Conservation (phyloP, 306 rosid species). For the Spatholobus suberectus region DNA sequence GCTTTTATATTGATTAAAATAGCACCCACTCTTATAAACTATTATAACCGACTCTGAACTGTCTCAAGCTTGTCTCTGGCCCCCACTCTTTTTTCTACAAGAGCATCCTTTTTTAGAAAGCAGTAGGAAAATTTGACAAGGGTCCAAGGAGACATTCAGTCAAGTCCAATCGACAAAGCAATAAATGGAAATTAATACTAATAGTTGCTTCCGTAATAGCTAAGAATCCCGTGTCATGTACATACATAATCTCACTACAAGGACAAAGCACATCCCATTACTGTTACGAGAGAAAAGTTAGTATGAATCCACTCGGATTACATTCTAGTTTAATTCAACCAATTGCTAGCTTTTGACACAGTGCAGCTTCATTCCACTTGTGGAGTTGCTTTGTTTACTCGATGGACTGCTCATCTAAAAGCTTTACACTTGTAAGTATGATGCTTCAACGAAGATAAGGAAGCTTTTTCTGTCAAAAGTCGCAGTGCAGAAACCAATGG, state of each 20-base stretch:
- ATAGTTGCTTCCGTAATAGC: conserved; percentile 51
- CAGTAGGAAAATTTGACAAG: conserved; percentile 14
- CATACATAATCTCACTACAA: conserved; percentile 37
- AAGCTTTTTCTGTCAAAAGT: conserved; percentile 57
- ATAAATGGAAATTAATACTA: conserved; percentile 31
- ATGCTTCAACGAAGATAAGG: conserved; percentile 54
- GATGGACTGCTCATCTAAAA: conserved; percentile 48
- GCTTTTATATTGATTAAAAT: conserved; percentile 3
- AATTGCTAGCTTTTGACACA: conserved; percentile 50
- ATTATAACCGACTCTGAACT: conserved; percentile 35
- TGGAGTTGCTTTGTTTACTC: conserved; percentile 52
- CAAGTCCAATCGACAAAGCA: conserved; percentile 40
- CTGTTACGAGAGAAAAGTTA: conserved; percentile 43
- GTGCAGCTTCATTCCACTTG: conserved; percentile 48
- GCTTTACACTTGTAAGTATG: conserved; percentile 41
- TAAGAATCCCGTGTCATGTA: conserved; percentile 50
- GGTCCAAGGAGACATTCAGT: conserved; percentile 36
- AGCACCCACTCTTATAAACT: background rate
- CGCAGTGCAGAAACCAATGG: conserved; percentile 41
- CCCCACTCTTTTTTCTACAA: background rate
- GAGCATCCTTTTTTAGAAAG: conserved; percentile 37
- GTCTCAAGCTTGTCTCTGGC: conserved; percentile 28
- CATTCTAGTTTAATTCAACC: conserved; percentile 44
- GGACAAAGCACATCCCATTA: conserved; percentile 43
- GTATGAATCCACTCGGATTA: conserved; percentile 49